A percentile compares a stretch with the other conserved stretches of the same genome.
These are phyloP conservation scores for Gillenia trifoliata DNA, from an alignment of 306 rosid species.

Conservation along the genomic window DNA sequence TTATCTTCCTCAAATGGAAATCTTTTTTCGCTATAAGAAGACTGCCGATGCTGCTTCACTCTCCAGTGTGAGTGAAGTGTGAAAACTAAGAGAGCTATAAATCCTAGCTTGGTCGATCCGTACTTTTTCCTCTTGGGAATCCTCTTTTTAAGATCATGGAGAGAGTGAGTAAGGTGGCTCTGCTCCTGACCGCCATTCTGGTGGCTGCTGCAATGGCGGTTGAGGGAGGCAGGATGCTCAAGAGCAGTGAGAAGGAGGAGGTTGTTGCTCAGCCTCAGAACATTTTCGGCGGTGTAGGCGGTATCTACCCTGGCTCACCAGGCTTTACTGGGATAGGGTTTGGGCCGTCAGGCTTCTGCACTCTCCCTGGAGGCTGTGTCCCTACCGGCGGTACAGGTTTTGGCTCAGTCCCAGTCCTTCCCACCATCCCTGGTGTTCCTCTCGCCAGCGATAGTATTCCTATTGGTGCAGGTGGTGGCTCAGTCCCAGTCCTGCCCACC, in stretches of 20 bases:
- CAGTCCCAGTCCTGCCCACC: conserved; percentile 3
- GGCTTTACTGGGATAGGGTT: conserved; percentile 17
- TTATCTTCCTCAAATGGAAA: not conserved
- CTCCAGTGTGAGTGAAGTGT: not conserved
- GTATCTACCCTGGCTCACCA: conserved; percentile 27
- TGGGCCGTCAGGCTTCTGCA: conserved; percentile 26
- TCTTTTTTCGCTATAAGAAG: conserved; percentile 23
- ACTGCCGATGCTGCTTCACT: not conserved
- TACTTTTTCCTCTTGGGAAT: too few species aligned
- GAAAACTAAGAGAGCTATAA: not conserved
- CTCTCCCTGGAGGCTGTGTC: conserved; percentile 25
- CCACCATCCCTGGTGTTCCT: too few species aligned
- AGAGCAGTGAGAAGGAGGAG: conserved; percentile 5
- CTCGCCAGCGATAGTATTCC: too few species aligned
- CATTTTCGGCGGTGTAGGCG: conserved; percentile 26
- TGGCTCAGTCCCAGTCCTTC: too few species aligned
- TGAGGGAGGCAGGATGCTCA: conserved; percentile 24
- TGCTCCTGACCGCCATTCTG: conserved; percentile 23
- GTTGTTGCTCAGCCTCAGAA: conserved; percentile 27
- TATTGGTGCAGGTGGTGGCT: too few species aligned
- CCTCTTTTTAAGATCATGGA: conserved; percentile 11
- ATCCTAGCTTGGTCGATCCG: too few species aligned
- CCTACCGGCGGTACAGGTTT: not conserved
- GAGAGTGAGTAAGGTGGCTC: conserved; percentile 23
- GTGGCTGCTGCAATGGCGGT: conserved; percentile 14